Conservation (phyloP, 1,139 yeast genomes). For the Hansenula sp. region DNA sequence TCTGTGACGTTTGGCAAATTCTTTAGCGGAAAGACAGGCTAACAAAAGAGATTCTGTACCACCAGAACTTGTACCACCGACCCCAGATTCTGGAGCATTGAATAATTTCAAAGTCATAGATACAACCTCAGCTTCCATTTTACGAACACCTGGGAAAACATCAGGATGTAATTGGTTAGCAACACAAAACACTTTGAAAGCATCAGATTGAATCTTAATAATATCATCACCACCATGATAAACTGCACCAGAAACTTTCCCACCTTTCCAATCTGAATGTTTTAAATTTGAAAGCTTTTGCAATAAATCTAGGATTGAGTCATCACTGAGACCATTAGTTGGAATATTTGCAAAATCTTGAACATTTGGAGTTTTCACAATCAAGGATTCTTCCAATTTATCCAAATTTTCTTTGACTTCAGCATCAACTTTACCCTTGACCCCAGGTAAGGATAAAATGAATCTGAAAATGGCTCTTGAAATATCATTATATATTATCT, state of each 20-base stretch:
- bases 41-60: constrained; percentile 90
- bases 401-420: constrained; percentile 50
- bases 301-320: constrained; percentile 43
- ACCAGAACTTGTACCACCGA: constrained; percentile 95
- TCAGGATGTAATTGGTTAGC: constrained; percentile 97
- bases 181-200: constrained; percentile 73
- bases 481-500: constrained; percentile 11
- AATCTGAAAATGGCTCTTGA: constrained; percentile 28
- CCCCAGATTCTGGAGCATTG: constrained; percentile 66
- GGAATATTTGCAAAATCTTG: constrained; percentile 54
- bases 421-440: constrained; percentile 51
- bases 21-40: constrained; percentile 80
- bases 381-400: constrained; percentile 50
- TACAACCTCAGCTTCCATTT: constrained; percentile 95
- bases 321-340: constrained; percentile 45
- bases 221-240: constrained; percentile 89
- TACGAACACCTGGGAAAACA: constrained; percentile 92
- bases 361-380: constrained; percentile 46
- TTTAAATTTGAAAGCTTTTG: constrained; percentile 45
- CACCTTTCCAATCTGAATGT: constrained; percentile 78
- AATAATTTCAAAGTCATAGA: constrained; percentile 81
- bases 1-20: constrained; percentile 47
- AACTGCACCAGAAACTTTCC: constrained; percentile 91
- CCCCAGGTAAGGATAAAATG: constrained; percentile 49
- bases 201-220: constrained; percentile 66